Percentiles rank a stretch among this genome's conserved stretches.
Conservation (phyloP, 768 basidiomycete genomes). For the Butyriboletus loyo region DNA sequence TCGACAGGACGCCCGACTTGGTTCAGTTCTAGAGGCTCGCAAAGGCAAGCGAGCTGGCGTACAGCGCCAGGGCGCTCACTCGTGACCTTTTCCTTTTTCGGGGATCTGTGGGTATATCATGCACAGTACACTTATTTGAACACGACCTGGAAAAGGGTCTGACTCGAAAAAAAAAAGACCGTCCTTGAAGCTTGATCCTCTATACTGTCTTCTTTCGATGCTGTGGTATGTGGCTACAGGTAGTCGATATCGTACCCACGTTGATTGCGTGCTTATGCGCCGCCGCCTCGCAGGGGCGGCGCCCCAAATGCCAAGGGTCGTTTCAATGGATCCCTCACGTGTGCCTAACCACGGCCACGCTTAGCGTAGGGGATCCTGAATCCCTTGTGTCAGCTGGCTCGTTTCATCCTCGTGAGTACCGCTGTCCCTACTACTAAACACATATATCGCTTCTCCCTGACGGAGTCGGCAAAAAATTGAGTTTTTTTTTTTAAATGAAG, state of each 20-base stretch:
- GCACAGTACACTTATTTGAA: not conserved
- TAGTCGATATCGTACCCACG: not conserved
- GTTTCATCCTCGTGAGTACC: slow-evolving; percentile 9
- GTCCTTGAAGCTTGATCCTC: not conserved
- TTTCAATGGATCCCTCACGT: slow-evolving; percentile 3
- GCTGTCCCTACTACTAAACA: not conserved
- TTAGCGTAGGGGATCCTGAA: not conserved
- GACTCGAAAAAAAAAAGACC: not conserved
- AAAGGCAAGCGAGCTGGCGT: not conserved
- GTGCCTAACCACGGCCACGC: slow-evolving; percentile 15
- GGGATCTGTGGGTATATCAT: not conserved
- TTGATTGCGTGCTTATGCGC: not conserved
- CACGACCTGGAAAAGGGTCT: slow-evolving; percentile 6
- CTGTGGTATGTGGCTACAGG: not conserved
- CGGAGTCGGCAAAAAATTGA: not conserved
- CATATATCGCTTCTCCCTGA: slow-evolving; percentile 6
- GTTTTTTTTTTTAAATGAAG: slow-evolving; percentile 10
- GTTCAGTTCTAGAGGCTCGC: not conserved
- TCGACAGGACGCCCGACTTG: not conserved
- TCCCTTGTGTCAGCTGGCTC: not conserved
- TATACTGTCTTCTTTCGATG: not conserved
- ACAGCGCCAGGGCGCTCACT: not conserved
- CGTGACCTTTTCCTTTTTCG: slow-evolving; percentile 7
- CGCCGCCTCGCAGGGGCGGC: not conserved
- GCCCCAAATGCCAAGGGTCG: slow-evolving; percentile 2